Conservation (phyloP, 139 green algal genomes). For the Chlamydomonas incerta region DNA sequence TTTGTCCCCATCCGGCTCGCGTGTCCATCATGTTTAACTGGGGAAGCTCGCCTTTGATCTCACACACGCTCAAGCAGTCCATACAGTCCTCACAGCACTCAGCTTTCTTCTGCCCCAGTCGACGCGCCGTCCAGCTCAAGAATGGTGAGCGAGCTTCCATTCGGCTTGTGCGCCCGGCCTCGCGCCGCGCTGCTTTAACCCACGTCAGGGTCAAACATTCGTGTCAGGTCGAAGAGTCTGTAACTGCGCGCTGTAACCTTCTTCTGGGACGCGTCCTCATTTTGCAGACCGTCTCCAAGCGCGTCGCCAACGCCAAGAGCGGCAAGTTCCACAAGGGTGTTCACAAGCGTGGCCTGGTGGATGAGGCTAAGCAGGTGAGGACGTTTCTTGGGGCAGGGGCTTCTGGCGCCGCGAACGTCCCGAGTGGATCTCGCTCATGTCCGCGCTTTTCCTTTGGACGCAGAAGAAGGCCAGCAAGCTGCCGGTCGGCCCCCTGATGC, state of each 20-base stretch:
- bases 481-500: constrained; percentile 72
- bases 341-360: constrained; percentile 66
- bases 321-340: constrained; percentile 75
- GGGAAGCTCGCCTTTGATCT: no score
- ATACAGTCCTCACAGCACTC: no score
- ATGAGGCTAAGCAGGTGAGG: constrained; percentile 48
- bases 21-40: no score
- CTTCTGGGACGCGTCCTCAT: not conserved
- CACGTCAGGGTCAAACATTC: no score
- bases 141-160: not conserved
- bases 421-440: not conserved
- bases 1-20: no score
- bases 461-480: constrained; percentile 66
- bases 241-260: no score
- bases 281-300: constrained; percentile 70
- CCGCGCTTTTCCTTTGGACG: not conserved
- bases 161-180: no score
- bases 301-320: constrained; percentile 72
- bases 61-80: no score
- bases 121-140: no score
- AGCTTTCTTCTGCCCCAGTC: no score
- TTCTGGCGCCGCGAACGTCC: not conserved
- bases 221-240: no score
- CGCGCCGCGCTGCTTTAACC: no score
- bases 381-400: not conserved